phyloP scores from a whole-genome alignment of 441 rosid species.

The Corymbia citriodora region DNA sequence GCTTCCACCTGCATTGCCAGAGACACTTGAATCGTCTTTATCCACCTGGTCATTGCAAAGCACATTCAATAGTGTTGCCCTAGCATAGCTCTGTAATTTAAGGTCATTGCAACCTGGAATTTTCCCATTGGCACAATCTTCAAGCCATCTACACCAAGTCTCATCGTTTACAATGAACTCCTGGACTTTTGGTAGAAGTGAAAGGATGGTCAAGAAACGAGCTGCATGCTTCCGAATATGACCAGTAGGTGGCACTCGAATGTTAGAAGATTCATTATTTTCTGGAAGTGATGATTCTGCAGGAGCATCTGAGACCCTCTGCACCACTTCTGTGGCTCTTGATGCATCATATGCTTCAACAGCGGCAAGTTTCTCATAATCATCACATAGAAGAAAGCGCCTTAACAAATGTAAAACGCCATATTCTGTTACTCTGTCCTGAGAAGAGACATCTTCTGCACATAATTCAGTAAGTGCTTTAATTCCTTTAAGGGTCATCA shows the following conservation, averaged over 20 bases:
- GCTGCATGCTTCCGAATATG: conserved; percentile 96
- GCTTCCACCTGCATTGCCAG: conserved; percentile 27
- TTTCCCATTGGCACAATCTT: conserved; percentile 79
- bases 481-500: conserved; percentile 82
- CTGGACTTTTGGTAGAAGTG: conserved; percentile 73
- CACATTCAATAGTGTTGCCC: conserved; percentile 71
- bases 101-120: conserved; percentile 72
- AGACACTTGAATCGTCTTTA: conserved; percentile 20
- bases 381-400: conserved; percentile 79
- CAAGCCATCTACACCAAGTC: conserved; percentile 86
- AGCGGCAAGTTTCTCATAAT: conserved; percentile 89
- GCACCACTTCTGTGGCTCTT: conserved; percentile 56
- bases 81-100: conserved; percentile 86
- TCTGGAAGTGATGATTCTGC: conserved; percentile 36
- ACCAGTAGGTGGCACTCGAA: conserved; percentile 86
- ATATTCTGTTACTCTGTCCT: conserved; percentile 52
- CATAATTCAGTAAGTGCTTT: conserved; percentile 86
- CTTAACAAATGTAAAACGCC: conserved; percentile 85
- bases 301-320: conserved; percentile 29
- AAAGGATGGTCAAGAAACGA: conserved; percentile 75
- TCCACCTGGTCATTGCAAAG: conserved; percentile 48
- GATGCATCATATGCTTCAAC: conserved; percentile 94
- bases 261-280: conserved; percentile 47
- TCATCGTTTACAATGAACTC: conserved; percentile 62
- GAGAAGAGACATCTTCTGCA: conserved; percentile 60